Evolutionary conservation across 495 filamentous ascomycete species (phyloP).

Genomic region (Penicillium argentinense): DNA sequence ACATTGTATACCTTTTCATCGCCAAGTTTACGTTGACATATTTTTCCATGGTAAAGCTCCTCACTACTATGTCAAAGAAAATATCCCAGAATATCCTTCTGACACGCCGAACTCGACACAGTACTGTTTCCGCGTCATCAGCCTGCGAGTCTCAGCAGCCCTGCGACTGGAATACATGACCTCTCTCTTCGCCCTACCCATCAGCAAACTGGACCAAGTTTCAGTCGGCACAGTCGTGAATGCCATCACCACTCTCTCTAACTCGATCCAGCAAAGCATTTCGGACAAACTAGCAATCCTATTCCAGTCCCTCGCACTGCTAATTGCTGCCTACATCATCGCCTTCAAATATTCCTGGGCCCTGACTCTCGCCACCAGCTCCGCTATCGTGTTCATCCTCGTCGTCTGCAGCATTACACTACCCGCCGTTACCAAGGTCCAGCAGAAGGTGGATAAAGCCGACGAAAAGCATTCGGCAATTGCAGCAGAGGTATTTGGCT

Average conservation of each 20-base stretch:
- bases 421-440: conserved; percentile 44
- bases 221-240: conserved; percentile 44
- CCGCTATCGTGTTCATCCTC: conserved; percentile 43
- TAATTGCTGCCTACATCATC: conserved; percentile 51
- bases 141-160: conserved; percentile 33
- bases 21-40: conserved; percentile 34
- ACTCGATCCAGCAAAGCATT: conserved; percentile 64
- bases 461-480: conserved; percentile 38
- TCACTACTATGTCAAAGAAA: background rate
- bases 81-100: background rate
- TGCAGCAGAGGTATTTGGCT: conserved; percentile 49
- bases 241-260: conserved; percentile 63
- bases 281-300: conserved; percentile 57
- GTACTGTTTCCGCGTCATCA: conserved; percentile 53
- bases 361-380: conserved; percentile 45
- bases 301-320: conserved; percentile 47
- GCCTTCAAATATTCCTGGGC: conserved; percentile 51
- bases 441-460: conserved; percentile 26
- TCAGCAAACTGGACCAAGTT: conserved; percentile 33
- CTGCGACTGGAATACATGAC: conserved; percentile 34
- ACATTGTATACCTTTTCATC: conserved; percentile 44
- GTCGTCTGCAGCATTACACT: conserved; percentile 18
- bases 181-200: conserved; percentile 31
- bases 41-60: conserved; percentile 27
- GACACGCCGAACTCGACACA: conserved; percentile 21